Evolutionary conservation across 768 basidiomycete species (phyloP).

Genomic region (Agaricus blazei): DNA sequence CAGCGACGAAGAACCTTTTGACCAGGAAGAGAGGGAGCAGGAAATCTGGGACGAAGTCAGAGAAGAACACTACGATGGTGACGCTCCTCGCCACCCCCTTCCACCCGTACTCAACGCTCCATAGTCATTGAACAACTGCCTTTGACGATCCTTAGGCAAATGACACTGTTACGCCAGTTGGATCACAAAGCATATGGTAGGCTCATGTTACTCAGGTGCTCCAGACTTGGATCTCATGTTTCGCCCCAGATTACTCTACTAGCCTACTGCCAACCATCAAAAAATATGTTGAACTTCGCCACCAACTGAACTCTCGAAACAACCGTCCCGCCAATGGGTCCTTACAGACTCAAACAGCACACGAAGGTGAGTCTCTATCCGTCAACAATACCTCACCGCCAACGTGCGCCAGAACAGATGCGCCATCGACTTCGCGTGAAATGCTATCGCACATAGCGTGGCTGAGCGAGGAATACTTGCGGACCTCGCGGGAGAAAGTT

Average conservation of each 20-base stretch:
- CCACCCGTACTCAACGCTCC: neutral
- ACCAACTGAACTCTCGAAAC: neutral
- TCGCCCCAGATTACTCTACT: conserved; percentile 23
- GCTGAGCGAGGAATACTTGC: conserved; percentile 53
- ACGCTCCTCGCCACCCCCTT: conserved; percentile 8
- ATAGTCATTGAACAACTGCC: conserved; percentile 78
- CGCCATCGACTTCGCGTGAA: conserved; percentile 32
- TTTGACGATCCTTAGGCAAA: conserved; percentile 65
- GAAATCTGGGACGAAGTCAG: conserved; percentile 71
- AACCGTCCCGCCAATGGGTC: neutral
- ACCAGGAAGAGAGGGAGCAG: conserved; percentile 43
- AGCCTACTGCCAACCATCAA: conserved; percentile 40
- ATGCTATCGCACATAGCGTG: conserved; percentile 56
- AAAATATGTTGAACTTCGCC: conserved; percentile 36
- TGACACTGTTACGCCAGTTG: conserved; percentile 64
- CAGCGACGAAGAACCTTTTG: neutral
- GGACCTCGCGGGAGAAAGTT: conserved; percentile 72
- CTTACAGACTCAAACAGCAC: neutral
- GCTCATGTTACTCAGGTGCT: conserved; percentile 10
- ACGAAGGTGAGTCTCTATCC: neutral
- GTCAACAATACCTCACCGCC: neutral
- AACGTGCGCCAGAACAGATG: too few species aligned
- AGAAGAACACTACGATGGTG: conserved; percentile 79
- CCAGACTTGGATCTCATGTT: neutral
- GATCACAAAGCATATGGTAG: conserved; percentile 61